These are phyloP conservation scores for Kipferlia bialata DNA, from an alignment of 78 protist genomes.

Conservation along the genomic window DNA sequence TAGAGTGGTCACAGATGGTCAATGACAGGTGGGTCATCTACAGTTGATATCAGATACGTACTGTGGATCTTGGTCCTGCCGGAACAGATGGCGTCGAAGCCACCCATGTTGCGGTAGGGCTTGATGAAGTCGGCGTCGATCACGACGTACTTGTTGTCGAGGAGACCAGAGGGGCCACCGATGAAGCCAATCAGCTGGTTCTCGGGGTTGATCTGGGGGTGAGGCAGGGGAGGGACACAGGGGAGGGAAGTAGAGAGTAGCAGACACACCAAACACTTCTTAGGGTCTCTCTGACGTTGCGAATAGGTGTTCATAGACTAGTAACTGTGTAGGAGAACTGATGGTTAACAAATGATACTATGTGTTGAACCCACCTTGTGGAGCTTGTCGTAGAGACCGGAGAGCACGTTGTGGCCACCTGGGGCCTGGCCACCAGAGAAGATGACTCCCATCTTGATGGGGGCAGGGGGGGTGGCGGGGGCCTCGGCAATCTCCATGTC, in stretches of 20 bases:
- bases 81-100: conserved; percentile 27
- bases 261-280: too few relatives aligned
- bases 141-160: not conserved
- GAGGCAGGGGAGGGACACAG: too few relatives aligned
- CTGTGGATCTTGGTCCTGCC: conserved; percentile 37
- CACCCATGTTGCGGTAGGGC: conserved; percentile 33
- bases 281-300: too few relatives aligned
- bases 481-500: not conserved
- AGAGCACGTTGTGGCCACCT: conserved; percentile 41
- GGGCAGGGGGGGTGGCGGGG: not conserved
- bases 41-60: too few relatives aligned
- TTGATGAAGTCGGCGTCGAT: not conserved
- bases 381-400: conserved; percentile 23
- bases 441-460: conserved; percentile 27
- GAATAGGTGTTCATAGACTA: not conserved
- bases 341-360: not conserved
- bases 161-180: conserved; percentile 27
- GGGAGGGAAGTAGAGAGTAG: too few relatives aligned
- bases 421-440: conserved; percentile 49
- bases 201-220: conserved; percentile 20
- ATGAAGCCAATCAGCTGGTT: conserved; percentile 25
- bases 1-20: too few relatives aligned
- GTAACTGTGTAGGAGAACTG: too few relatives aligned
- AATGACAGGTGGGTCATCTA: too few relatives aligned
- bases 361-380: too few relatives aligned